Conservation (phyloP, 257 asterid species). For the Przewalskia tangutica region DNA sequence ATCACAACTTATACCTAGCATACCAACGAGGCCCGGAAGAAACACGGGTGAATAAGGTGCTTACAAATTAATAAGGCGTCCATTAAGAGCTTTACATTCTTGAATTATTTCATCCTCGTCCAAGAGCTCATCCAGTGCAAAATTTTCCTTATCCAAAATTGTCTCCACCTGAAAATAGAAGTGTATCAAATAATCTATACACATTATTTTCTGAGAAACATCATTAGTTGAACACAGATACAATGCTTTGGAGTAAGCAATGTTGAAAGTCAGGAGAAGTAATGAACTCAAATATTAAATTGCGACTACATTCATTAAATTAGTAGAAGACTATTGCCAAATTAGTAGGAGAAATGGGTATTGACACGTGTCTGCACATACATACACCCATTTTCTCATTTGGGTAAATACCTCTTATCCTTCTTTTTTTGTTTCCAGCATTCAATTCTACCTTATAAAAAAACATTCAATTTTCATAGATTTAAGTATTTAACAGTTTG, state of each 20-base stretch:
- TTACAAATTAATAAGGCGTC: slow-evolving; percentile 83
- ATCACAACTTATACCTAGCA: background rate
- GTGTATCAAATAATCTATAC: background rate
- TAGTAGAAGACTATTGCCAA: background rate
- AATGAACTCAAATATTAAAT: background rate
- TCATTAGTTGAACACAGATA: background rate
- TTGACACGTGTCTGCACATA: too few relatives aligned
- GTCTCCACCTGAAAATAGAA: slow-evolving; percentile 66
- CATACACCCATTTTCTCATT: too few relatives aligned
- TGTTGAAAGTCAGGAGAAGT: background rate
- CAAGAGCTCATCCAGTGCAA: slow-evolving; percentile 72
- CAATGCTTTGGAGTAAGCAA: background rate
- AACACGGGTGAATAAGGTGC: slow-evolving; percentile 7
- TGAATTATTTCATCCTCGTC: slow-evolving; percentile 96
- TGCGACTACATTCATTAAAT: background rate
- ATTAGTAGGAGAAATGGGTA: too few relatives aligned
- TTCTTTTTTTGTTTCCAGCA: too few relatives aligned
- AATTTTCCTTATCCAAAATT: slow-evolving; percentile 68
- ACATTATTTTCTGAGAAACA: background rate
- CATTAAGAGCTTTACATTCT: slow-evolving; percentile 93
- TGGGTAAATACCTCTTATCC: too few relatives aligned
- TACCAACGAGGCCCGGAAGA: background rate
- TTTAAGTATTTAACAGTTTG: too few relatives aligned
- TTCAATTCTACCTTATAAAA: too few relatives aligned
- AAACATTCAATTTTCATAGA: too few relatives aligned